Evolutionary conservation across 1,284 basidiomycete species (phyloP).

Genomic region (Pseudozyma pruni): DNA sequence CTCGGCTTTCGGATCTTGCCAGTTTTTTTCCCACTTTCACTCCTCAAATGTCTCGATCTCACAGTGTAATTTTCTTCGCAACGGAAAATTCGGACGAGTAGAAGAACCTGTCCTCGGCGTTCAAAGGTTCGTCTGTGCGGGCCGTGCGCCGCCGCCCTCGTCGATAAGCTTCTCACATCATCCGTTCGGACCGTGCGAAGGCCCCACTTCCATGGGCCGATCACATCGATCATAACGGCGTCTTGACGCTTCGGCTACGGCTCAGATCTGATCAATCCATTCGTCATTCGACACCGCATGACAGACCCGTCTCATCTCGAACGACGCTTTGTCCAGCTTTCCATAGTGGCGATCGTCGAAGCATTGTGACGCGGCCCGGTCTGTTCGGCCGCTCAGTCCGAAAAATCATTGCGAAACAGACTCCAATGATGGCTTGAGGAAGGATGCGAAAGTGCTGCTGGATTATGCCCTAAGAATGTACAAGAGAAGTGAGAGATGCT

Average conservation of each 20-base stretch:
- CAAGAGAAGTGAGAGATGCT: slow-evolving; percentile 23
- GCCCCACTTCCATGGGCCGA: too few relatives aligned
- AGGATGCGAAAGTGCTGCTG: slow-evolving; percentile 20
- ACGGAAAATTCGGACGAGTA: slow-evolving; percentile 9
- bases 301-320: too few relatives aligned
- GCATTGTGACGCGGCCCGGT: too few relatives aligned
- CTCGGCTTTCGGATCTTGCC: slow-evolving; percentile 11
- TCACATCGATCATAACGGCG: too few relatives aligned
- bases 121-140: neutral
- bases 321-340: too few relatives aligned
- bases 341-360: too few relatives aligned
- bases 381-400: neutral
- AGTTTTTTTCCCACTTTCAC: neutral
- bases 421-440: too few relatives aligned
- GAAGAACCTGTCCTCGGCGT: slow-evolving; percentile 14
- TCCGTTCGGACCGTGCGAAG: too few relatives aligned
- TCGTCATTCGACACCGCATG: too few relatives aligned
- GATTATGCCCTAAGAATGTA: slow-evolving; percentile 47
- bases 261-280: too few relatives aligned
- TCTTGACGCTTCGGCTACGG: too few relatives aligned
- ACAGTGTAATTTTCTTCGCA: neutral
- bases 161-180: neutral
- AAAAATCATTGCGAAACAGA: neutral
- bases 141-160: neutral
- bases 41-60: neutral